phyloP scores from a whole-genome alignment of 2,329 filamentous ascomycete species.

The Aspergillus proliferans region DNA sequence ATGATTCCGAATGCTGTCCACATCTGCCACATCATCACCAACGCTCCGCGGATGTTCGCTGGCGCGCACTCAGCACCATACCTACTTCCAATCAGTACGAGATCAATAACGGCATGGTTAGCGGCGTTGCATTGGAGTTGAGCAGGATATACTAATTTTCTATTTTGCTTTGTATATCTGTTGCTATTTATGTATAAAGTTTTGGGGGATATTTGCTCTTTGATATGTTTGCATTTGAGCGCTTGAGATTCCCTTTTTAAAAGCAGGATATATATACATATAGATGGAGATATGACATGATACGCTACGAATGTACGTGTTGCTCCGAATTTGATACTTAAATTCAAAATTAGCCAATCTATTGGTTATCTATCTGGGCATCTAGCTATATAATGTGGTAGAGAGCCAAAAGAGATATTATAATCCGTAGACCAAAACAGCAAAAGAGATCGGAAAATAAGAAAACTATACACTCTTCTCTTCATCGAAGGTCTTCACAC shows the following conservation, averaged over 20 bases:
- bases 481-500: constrained; percentile 34
- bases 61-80: constrained; percentile 46
- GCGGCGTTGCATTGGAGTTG: neutral
- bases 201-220: neutral
- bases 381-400: neutral
- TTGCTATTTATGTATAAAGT: neutral
- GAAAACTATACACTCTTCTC: constrained; percentile 19
- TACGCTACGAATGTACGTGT: neutral
- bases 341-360: neutral
- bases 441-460: constrained; percentile 11
- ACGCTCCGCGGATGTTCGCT: constrained; percentile 44
- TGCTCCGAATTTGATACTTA: neutral
- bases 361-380: neutral
- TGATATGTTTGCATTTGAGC: neutral
- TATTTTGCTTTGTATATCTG: neutral
- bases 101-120: neutral
- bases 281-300: neutral
- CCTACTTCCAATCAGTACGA: no score
- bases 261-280: neutral
- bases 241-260: neutral
- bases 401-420: neutral
- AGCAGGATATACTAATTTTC: neutral
- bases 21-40: constrained; percentile 51
- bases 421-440: constrained; percentile 9
- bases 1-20: constrained; percentile 26